These are phyloP conservation scores for Solanum arcanum DNA, from an alignment of 257 asterid species.

Conservation along the genomic window DNA sequence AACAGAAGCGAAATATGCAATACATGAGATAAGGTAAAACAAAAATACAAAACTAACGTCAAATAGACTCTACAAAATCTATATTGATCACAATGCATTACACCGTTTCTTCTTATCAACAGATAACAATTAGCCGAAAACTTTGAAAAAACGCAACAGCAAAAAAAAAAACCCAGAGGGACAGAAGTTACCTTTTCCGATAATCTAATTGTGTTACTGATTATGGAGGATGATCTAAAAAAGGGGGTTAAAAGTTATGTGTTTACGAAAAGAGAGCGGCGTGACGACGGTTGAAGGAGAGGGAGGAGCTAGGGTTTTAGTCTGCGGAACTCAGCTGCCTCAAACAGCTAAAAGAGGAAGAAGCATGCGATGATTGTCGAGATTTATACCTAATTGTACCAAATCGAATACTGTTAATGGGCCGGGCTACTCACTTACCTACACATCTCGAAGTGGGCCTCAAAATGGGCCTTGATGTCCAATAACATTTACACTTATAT, in stretches of 20 bases:
- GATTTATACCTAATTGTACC: neutral
- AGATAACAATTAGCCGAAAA: neutral
- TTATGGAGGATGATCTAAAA: neutral
- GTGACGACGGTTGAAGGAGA: neutral
- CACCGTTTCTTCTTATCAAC: neutral
- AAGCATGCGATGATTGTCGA: neutral
- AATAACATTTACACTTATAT: neutral
- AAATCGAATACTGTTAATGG: neutral
- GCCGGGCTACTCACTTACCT: neutral
- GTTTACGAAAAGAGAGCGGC: neutral
- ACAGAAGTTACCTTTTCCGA: neutral
- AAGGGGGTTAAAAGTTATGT: neutral
- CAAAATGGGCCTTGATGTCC: neutral
- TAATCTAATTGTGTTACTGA: neutral
- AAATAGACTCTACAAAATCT: neutral
- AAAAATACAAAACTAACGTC: neutral
- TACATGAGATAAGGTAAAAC: neutral
- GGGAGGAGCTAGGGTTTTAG: neutral
- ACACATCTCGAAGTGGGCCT: neutral
- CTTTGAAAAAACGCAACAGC: neutral
- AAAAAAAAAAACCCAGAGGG: neutral
- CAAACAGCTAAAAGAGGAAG: neutral
- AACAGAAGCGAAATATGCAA: neutral
- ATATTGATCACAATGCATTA: neutral
- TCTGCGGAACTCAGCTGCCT: neutral